Evolutionary conservation across 495 filamentous ascomycete genomes (phyloP).

Genomic region (Daldinia grandis): DNA sequence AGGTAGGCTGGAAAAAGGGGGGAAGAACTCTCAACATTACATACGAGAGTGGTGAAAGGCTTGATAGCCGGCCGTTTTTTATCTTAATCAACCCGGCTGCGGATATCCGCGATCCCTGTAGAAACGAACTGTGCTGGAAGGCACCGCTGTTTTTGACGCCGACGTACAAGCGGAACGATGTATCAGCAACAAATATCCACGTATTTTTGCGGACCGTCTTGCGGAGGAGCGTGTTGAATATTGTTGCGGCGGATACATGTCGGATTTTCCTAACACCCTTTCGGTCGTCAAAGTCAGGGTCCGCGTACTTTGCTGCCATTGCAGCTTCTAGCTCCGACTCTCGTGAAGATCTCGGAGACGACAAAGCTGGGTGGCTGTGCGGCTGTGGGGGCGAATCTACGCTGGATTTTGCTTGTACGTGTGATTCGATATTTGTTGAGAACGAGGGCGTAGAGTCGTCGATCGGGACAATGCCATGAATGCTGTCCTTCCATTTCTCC

Average conservation of each 20-base stretch:
- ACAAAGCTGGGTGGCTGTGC: constrained; percentile 18
- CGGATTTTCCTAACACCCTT: constrained; percentile 69
- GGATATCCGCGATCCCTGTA: constrained; percentile 80
- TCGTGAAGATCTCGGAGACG: constrained; percentile 26
- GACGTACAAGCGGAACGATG: constrained; percentile 84
- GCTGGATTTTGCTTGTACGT: constrained; percentile 29
- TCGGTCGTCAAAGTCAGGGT: constrained; percentile 60
- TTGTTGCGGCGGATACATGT: constrained; percentile 71
- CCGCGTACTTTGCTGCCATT: constrained; percentile 61
- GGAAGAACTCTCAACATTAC: not conserved
- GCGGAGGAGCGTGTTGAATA: constrained; percentile 76
- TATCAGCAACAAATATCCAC: constrained; percentile 93
- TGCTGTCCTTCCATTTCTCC: constrained; percentile 77
- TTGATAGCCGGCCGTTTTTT: constrained; percentile 74
- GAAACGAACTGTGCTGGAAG: constrained; percentile 90
- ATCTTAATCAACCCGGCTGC: constrained; percentile 89
- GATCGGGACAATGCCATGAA: constrained; percentile 75
- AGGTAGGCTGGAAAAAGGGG: not conserved
- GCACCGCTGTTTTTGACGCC: constrained; percentile 89
- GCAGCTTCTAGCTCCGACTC: constrained; percentile 49
- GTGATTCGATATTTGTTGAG: constrained; percentile 37
- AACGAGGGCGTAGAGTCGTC: constrained; percentile 68
- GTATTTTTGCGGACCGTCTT: constrained; percentile 77
- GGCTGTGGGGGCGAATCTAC: constrained; percentile 27
- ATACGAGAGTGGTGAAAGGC: constrained; percentile 62